phyloP scores from a whole-genome alignment of 2,329 filamentous ascomycete species.

The Purpureocillium lavendulum region DNA sequence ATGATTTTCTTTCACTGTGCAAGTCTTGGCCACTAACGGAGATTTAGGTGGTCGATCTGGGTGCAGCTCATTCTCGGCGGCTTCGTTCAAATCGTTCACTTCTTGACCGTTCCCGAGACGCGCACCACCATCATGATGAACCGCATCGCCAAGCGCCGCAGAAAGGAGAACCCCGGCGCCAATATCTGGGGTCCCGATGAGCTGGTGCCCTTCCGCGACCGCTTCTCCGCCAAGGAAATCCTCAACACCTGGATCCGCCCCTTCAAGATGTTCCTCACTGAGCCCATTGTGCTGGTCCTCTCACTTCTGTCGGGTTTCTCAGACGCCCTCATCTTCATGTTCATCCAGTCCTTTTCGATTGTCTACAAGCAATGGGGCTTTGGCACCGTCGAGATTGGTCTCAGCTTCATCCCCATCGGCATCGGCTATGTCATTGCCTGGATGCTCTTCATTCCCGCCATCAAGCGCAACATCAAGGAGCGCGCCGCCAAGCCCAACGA shows the following conservation, averaged over 20 bases:
- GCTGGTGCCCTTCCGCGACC: constrained; percentile 49
- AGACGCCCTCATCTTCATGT: constrained; percentile 71
- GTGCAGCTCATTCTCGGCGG: constrained; percentile 74
- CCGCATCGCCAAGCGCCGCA: constrained; percentile 65
- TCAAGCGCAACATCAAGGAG: constrained; percentile 43
- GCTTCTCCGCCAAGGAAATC: constrained; percentile 51
- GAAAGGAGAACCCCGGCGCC: constrained; percentile 43
- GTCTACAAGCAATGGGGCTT: constrained; percentile 65
- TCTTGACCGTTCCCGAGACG: constrained; percentile 68
- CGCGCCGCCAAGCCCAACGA: constrained; percentile 40
- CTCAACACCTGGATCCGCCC: constrained; percentile 51
- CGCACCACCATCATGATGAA: constrained; percentile 71
- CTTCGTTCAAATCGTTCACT: constrained; percentile 58
- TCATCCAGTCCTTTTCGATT: constrained; percentile 61
- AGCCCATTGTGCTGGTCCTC: constrained; percentile 64
- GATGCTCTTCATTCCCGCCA: constrained; percentile 48
- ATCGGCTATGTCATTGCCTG: constrained; percentile 59
- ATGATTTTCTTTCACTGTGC: background rate
- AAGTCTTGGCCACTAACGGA: too few species aligned
- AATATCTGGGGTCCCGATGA: constrained; percentile 69
- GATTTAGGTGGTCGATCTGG: constrained; percentile 60
- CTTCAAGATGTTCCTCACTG: constrained; percentile 65
- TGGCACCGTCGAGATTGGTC: constrained; percentile 42
- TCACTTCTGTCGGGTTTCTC: constrained; percentile 66
- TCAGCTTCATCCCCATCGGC: constrained; percentile 58